Conservation (phyloP, 768 basidiomycete genomes). For the Serendipita sp. region DNA sequence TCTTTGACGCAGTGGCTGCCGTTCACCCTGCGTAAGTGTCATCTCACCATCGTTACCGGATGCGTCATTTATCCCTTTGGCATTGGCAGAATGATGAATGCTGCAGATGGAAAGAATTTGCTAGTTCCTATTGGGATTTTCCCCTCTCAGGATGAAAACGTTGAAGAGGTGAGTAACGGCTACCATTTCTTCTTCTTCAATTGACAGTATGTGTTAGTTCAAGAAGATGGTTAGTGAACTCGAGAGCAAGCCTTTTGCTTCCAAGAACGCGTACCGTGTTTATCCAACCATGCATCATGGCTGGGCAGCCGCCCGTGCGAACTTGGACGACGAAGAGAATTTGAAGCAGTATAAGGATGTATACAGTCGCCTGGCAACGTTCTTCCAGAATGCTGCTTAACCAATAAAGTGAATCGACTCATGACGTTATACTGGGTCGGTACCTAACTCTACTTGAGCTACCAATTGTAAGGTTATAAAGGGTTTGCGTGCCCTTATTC, state of each 20-base stretch:
- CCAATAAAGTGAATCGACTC: background rate
- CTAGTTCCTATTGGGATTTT: conserved; percentile 40
- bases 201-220: conserved; percentile 20
- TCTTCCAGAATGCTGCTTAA: conserved; percentile 20
- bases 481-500: too few relatives aligned
- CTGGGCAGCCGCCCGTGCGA: conserved; percentile 46
- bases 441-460: too few relatives aligned
- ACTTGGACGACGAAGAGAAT: conserved; percentile 40
- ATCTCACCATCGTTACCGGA: too few relatives aligned
- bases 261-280: conserved; percentile 33
- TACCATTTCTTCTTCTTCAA: background rate
- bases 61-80: background rate
- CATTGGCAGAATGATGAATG: conserved; percentile 31
- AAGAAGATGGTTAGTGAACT: conserved; percentile 34
- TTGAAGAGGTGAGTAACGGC: conserved; percentile 30
- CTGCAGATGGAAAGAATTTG: conserved; percentile 34
- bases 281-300: conserved; percentile 43
- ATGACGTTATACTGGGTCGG: too few relatives aligned
- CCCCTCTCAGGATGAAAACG: conserved; percentile 41
- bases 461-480: too few relatives aligned
- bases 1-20: conserved; percentile 32
- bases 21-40: conserved; percentile 41
- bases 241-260: conserved; percentile 33
- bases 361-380: conserved; percentile 35
- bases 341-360: conserved; percentile 44